phyloP scores from a whole-genome alignment of 768 basidiomycete genomes.

The Kwoniella mangroviensis region DNA sequence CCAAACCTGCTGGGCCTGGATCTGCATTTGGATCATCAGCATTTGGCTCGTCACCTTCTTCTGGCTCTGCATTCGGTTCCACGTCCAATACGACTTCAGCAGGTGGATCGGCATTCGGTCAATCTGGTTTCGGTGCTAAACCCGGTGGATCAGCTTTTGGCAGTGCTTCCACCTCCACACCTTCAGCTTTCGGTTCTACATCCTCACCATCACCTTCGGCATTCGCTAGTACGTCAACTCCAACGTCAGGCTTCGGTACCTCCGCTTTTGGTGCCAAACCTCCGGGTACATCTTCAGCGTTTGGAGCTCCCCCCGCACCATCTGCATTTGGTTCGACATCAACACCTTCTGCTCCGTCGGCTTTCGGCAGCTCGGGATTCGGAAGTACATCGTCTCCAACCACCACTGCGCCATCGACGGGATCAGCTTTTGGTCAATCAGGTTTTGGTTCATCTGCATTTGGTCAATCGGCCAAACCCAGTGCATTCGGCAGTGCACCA shows the following conservation, averaged over 20 bases:
- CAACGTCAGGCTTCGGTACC: conserved; percentile 30
- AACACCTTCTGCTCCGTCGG: conserved; percentile 23
- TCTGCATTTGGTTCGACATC: conserved; percentile 30
- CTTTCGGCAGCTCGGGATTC: conserved; percentile 32
- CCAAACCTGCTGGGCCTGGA: conserved; percentile 6
- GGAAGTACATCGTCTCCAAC: conserved; percentile 7
- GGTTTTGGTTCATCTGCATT: conserved; percentile 41
- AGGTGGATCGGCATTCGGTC: conserved; percentile 25
- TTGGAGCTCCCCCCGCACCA: conserved; percentile 16
- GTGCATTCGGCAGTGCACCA: conserved; percentile 21
- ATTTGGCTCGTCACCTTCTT: conserved; percentile 27
- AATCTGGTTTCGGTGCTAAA: neutral
- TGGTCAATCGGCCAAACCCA: conserved; percentile 33
- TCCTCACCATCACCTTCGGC: conserved; percentile 21
- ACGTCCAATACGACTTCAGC: conserved; percentile 22
- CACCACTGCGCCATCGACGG: conserved; percentile 20
- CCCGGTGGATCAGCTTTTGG: conserved; percentile 26
- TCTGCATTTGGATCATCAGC: conserved; percentile 30
- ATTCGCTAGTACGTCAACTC: conserved; percentile 17
- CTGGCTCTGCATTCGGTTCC: conserved; percentile 27
- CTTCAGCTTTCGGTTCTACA: conserved; percentile 34
- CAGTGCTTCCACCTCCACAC: neutral
- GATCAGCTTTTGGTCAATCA: conserved; percentile 31
- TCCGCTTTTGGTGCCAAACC: conserved; percentile 35
- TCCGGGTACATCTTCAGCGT: conserved; percentile 2